A percentile compares a stretch with the other conserved stretches of the same genome.
phyloP scores from a whole-genome alignment of 169 alveolate species.

The Plasmodium chabaudi region DNA sequence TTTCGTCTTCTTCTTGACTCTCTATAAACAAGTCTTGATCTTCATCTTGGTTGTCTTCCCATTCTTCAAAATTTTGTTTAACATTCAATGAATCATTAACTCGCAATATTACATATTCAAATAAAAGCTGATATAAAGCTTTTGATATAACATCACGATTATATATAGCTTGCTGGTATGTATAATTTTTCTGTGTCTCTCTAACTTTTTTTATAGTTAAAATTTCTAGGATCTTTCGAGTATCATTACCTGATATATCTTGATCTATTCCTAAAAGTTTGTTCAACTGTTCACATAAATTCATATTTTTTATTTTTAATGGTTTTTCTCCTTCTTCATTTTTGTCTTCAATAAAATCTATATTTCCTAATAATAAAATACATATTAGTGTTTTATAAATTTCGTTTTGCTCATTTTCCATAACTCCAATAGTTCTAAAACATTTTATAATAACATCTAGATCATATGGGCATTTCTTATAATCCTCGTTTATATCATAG shows the following conservation, averaged over 20 bases:
- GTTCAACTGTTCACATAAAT: slow-evolving; percentile 29
- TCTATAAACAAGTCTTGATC: neutral
- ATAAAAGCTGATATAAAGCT: slow-evolving; percentile 80
- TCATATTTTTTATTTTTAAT: slow-evolving; percentile 45
- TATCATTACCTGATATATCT: slow-evolving; percentile 7
- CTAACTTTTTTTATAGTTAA: slow-evolving; percentile 80
- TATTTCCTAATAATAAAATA: slow-evolving; percentile 74
- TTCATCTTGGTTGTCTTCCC: neutral
- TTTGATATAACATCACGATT: slow-evolving; percentile 83
- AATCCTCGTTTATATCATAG: neutral
- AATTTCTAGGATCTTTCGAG: slow-evolving; percentile 71
- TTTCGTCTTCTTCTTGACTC: neutral
- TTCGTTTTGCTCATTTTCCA: slow-evolving; percentile 76
- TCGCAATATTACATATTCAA: slow-evolving; percentile 80
- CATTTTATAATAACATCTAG: slow-evolving; percentile 53
- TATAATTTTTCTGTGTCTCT: slow-evolving; percentile 77
- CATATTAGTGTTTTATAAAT: slow-evolving; percentile 74
- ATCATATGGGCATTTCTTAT: slow-evolving; percentile 26
- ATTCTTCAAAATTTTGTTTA: slow-evolving; percentile 1
- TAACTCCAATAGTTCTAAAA: slow-evolving; percentile 73
- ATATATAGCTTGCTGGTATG: slow-evolving; percentile 80
- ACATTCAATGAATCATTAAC: slow-evolving; percentile 79
- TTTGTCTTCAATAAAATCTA: slow-evolving; percentile 33
- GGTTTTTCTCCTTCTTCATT: slow-evolving; percentile 34
- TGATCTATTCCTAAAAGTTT: slow-evolving; percentile 37